phyloP scores from a whole-genome alignment of 306 rosid genomes.

The Adenanthera pavonina region DNA sequence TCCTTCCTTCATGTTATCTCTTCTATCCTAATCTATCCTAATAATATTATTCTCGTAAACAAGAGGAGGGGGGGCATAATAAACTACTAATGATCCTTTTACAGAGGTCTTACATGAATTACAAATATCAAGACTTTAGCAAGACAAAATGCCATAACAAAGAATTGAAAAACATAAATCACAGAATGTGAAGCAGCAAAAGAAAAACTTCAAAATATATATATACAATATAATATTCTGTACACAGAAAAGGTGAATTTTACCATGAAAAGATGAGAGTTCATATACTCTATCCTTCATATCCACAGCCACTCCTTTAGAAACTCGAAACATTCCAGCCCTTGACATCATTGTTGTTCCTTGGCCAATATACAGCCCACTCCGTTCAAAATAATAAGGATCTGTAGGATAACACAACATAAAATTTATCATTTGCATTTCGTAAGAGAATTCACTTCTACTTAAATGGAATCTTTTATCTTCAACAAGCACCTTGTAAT shows the following conservation, averaged over 20 bases:
- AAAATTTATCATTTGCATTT: constrained; percentile 30
- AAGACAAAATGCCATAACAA: constrained; percentile 22
- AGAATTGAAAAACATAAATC: constrained; percentile 8
- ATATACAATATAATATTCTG: not conserved
- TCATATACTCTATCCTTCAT: constrained; percentile 77
- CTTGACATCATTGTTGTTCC: constrained; percentile 88
- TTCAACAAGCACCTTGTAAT: constrained; percentile 9
- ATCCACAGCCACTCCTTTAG: constrained; percentile 86
- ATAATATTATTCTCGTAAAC: not conserved
- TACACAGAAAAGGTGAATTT: constrained; percentile 38
- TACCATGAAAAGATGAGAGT: constrained; percentile 89
- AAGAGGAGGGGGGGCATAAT: not conserved
- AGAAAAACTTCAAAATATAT: constrained; percentile 7
- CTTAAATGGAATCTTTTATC: not conserved
- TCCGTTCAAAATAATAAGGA: constrained; percentile 72
- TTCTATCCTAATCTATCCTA: not conserved
- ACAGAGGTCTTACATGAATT: not conserved
- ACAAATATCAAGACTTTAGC: not conserved
- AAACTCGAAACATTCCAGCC: constrained; percentile 81
- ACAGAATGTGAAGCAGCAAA: not conserved
- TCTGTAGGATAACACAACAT: constrained; percentile 54
- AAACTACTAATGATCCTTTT: not conserved
- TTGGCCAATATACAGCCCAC: constrained; percentile 83
- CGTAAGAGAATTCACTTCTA: not conserved
- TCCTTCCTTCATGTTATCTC: not conserved